phyloP scores from a whole-genome alignment of 2,329 filamentous ascomycete species.

The Tolypocladium ovalisporum region DNA sequence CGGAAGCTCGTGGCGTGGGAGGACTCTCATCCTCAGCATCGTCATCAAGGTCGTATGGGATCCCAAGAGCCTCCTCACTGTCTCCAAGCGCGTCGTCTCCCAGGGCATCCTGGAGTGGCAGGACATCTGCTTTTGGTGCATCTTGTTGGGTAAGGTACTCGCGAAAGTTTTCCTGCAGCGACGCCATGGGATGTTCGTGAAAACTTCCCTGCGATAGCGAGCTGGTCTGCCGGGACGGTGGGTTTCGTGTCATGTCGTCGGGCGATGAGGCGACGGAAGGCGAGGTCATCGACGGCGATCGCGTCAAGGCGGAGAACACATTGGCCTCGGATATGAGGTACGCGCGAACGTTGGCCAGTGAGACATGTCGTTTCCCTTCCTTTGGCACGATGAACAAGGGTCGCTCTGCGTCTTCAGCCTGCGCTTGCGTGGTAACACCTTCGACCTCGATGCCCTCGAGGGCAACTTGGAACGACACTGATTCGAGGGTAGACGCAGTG shows the following conservation, averaged over 20 bases:
- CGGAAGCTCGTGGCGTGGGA: conserved; percentile 44
- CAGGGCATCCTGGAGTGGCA: conserved; percentile 11
- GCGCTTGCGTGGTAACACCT: conserved; percentile 41
- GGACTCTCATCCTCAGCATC: conserved; percentile 25
- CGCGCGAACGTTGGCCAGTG: conserved; percentile 51
- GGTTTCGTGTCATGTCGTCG: conserved; percentile 26
- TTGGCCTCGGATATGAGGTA: conserved; percentile 57
- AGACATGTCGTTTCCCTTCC: conserved; percentile 55
- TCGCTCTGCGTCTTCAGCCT: conserved; percentile 9
- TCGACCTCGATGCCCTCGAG: conserved; percentile 57
- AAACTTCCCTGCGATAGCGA: conserved; percentile 16
- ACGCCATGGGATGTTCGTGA: conserved; percentile 12
- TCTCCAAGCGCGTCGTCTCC: conserved; percentile 35
- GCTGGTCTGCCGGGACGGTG: conserved; percentile 20
- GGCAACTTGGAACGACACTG: conserved; percentile 53
- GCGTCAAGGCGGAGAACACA: conserved; percentile 49
- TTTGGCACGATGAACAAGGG: conserved; percentile 33
- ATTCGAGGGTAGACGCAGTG: conserved; percentile 33
- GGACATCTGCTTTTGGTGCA: neutral
- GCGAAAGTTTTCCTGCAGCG: conserved; percentile 14
- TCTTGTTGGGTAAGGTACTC: conserved; percentile 9
- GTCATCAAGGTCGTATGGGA: conserved; percentile 40
- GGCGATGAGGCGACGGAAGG: conserved; percentile 40
- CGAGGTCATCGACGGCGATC: conserved; percentile 40
- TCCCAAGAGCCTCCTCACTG: conserved; percentile 45